These are phyloP conservation scores for Sphagnum magellanicum DNA, from an alignment of 228 moss, liverwort and hornwort species.

Conservation along the genomic window DNA sequence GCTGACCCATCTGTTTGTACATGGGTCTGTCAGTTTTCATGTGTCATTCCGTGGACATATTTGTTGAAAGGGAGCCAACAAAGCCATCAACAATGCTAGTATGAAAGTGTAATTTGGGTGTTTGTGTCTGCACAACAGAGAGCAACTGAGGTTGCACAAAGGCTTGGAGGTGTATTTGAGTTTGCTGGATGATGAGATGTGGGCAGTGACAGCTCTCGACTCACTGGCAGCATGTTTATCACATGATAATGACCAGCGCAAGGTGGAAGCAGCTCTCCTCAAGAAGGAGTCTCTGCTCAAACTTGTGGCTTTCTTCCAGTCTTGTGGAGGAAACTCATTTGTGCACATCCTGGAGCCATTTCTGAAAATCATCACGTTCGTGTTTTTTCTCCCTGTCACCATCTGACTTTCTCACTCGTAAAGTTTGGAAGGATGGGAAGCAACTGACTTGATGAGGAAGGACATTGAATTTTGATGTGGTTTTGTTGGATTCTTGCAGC, in stretches of 20 bases:
- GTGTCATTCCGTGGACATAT: no score
- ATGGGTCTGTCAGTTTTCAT: no score
- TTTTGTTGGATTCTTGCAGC: conserved; percentile 42
- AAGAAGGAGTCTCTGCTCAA: conserved; percentile 76
- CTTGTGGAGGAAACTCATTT: conserved; percentile 74
- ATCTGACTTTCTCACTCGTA: no score
- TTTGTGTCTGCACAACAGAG: conserved; percentile 26
- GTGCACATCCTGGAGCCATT: conserved; percentile 96
- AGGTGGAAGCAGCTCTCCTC: conserved; percentile 81
- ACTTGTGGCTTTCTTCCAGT: conserved; percentile 87
- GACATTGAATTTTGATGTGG: not conserved
- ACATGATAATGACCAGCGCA: conserved; percentile 90
- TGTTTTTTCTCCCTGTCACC: no score
- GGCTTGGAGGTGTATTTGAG: conserved; percentile 85
- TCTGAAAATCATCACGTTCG: conserved; percentile 87
- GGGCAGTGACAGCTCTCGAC: conserved; percentile 91
- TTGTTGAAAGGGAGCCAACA: no score
- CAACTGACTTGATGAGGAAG: no score
- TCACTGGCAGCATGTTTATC: conserved; percentile 90
- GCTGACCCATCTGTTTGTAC: not conserved
- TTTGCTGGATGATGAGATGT: conserved; percentile 77
- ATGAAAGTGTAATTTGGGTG: no score
- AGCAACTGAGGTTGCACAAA: conserved; percentile 64
- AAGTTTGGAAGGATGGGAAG: no score
- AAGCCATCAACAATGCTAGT: no score